Evolutionary conservation across 2,329 filamentous ascomycete species (phyloP).

Genomic region (Alternaria tenuissima): DNA sequence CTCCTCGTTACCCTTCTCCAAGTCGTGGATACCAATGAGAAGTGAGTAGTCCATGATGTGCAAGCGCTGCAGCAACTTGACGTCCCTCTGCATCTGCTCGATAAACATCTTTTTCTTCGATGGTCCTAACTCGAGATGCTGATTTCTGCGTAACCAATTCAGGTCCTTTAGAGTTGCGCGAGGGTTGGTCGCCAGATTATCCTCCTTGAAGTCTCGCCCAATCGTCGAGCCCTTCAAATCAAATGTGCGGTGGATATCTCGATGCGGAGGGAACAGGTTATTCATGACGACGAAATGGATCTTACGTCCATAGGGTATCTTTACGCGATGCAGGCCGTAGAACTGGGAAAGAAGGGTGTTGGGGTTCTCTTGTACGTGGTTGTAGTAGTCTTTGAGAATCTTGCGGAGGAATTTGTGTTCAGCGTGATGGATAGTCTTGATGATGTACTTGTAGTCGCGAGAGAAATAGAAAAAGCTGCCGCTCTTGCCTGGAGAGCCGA

Average conservation of each 20-base stretch:
- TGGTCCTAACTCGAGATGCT: slow-evolving; percentile 87
- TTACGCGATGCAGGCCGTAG: slow-evolving; percentile 95
- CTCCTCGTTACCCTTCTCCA: slow-evolving; percentile 91
- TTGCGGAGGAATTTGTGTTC: slow-evolving; percentile 89
- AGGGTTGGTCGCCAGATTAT: slow-evolving; percentile 86
- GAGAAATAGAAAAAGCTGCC: slow-evolving; percentile 99
- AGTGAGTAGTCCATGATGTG: slow-evolving; percentile 99
- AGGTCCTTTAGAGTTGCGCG: slow-evolving; percentile 94
- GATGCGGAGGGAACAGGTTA: slow-evolving; percentile 95
- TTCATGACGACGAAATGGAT: slow-evolving; percentile 99
- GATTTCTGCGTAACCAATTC: slow-evolving; percentile 89
- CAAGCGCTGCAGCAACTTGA: slow-evolving; percentile 82
- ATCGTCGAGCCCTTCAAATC: slow-evolving; percentile 97
- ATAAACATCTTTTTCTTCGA: slow-evolving; percentile 89
- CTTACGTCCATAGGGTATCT: slow-evolving; percentile 97
- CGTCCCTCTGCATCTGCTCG: slow-evolving; percentile 86
- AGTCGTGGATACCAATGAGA: slow-evolving; percentile 91
- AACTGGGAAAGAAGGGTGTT: slow-evolving; percentile 98
- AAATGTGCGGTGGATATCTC: slow-evolving; percentile 96
- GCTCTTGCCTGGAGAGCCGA: slow-evolving; percentile 96
- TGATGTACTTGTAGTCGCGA: slow-evolving; percentile 99
- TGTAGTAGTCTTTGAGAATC: slow-evolving; percentile 89
- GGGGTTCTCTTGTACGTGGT: slow-evolving; percentile 90
- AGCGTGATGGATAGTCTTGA: slow-evolving; percentile 97
- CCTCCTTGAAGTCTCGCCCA: slow-evolving; percentile 88